phyloP scores from a whole-genome alignment of 768 basidiomycete genomes.

The Mycena metata region DNA sequence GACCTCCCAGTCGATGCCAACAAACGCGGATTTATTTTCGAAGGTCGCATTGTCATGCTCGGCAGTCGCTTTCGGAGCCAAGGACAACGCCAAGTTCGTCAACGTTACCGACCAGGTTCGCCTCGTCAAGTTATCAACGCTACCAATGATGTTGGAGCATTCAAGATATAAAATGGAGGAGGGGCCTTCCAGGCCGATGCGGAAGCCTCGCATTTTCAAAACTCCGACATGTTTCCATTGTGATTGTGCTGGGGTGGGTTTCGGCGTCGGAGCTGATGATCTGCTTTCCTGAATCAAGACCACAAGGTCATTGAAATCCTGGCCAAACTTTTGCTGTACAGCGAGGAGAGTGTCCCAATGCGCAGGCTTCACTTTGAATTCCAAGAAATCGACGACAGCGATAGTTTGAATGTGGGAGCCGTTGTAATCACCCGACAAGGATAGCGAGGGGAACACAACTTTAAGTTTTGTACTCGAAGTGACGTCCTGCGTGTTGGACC shows the following conservation, averaged over 20 bases:
- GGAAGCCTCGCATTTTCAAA: constrained; percentile 83
- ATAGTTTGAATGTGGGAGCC: constrained; percentile 64
- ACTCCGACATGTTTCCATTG: constrained; percentile 61
- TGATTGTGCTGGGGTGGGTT: constrained; percentile 23
- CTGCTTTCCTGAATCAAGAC: constrained; percentile 75
- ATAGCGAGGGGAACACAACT: constrained; percentile 74
- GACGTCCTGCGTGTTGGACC: constrained; percentile 52
- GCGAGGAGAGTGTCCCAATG: constrained; percentile 88
- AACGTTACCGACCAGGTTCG: constrained; percentile 78
- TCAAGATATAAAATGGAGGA: constrained; percentile 82
- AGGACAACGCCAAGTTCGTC: constrained; percentile 85
- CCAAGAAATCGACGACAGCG: constrained; percentile 75
- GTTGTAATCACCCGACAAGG: constrained; percentile 71
- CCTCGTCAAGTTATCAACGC: constrained; percentile 60
- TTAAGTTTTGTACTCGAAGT: constrained; percentile 66
- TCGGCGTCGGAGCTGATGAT: constrained; percentile 38
- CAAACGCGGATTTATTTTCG: constrained; percentile 83
- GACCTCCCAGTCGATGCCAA: constrained; percentile 80
- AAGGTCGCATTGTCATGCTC: constrained; percentile 55
- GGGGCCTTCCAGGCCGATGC: constrained; percentile 80
- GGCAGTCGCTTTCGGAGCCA: constrained; percentile 70
- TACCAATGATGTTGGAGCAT: constrained; percentile 80
- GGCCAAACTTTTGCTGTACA: constrained; percentile 91
- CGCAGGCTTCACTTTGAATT: constrained; percentile 81
- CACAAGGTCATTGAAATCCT: constrained; percentile 88